Percentiles rank a stretch among this genome's conserved stretches.
These are phyloP conservation scores for Leucogyrophana mollusca DNA, from an alignment of 768 basidiomycete species.

Conservation along the genomic window DNA sequence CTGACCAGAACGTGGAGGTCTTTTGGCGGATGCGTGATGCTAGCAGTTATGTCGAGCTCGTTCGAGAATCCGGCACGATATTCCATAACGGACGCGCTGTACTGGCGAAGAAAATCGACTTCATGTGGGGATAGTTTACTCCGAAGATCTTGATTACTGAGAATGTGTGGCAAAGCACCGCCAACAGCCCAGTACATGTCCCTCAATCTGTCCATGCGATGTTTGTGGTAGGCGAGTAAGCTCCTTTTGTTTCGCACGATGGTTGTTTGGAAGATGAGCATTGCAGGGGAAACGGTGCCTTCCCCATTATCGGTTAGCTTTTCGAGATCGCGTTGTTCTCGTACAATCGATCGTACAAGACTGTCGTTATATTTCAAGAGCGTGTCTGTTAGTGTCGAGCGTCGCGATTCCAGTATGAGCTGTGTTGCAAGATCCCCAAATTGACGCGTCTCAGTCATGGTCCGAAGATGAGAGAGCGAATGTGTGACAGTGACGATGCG, in stretches of 20 bases:
- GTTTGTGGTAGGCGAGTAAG: conserved; percentile 88
- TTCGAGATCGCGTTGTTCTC: conserved; percentile 91
- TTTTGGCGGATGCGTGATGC: conserved; percentile 80
- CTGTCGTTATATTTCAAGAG: conserved; percentile 91
- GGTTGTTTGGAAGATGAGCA: conserved; percentile 86
- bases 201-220: conserved; percentile 79
- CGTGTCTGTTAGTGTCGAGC: conserved; percentile 80
- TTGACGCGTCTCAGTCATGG: conserved; percentile 55
- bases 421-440: conserved; percentile 86
- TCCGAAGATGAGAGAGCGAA: not conserved
- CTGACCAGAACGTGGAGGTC: conserved; percentile 87
- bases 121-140: conserved; percentile 77
- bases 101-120: conserved; percentile 81
- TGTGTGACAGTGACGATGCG: conserved; percentile 8
- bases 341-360: conserved; percentile 80
- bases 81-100: conserved; percentile 77
- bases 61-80: conserved; percentile 84
- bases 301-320: conserved; percentile 44
- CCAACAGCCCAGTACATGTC: conserved; percentile 90
- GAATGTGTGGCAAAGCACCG: conserved; percentile 82
- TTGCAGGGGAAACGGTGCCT: conserved; percentile 51
- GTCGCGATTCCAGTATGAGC: conserved; percentile 82
- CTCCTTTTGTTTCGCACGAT: conserved; percentile 95
- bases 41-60: conserved; percentile 84
- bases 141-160: conserved; percentile 65